Conservation (phyloP, 1,284 basidiomycete species). For the Xanthoconium separans region DNA sequence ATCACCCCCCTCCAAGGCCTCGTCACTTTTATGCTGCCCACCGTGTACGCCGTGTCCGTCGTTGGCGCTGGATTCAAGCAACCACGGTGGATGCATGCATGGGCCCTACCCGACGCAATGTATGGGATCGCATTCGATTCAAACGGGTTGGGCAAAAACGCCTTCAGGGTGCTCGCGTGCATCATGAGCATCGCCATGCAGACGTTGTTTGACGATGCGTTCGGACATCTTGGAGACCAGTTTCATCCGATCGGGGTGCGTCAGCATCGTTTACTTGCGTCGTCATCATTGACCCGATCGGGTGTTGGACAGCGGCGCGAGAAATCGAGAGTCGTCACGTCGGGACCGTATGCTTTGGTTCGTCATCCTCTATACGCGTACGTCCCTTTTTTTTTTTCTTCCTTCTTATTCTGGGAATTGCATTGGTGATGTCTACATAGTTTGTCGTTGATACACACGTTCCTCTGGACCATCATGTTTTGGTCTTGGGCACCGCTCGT, state of each 20-base stretch:
- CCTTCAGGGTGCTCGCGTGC: slow-evolving; percentile 16
- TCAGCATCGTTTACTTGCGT: not conserved
- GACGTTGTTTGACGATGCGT: not conserved
- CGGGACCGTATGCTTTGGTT: slow-evolving; percentile 26
- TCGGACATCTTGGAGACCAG: slow-evolving; percentile 14
- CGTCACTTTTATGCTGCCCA: slow-evolving; percentile 1
- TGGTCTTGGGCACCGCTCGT: slow-evolving; percentile 31
- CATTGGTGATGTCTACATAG: slow-evolving; percentile 11
- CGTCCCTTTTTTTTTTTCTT: not conserved
- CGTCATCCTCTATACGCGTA: slow-evolving; percentile 32
- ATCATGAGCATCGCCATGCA: not conserved
- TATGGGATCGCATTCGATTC: not conserved
- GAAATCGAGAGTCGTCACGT: slow-evolving; percentile 22
- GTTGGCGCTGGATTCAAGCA: slow-evolving; percentile 16
- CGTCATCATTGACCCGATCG: not conserved
- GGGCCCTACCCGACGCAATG: slow-evolving; percentile 4
- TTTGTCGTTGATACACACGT: slow-evolving; percentile 10
- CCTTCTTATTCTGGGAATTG: not conserved
- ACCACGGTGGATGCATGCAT: slow-evolving; percentile 24
- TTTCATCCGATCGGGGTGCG: slow-evolving; percentile 19
- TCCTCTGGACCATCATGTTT: slow-evolving; percentile 16
- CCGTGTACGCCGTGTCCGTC: slow-evolving; percentile 21
- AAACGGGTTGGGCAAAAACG: not conserved
- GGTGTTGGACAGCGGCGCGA: slow-evolving; percentile 24
- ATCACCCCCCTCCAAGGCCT: slow-evolving; percentile 21